Percentiles rank a stretch among this genome's conserved stretches.
Evolutionary conservation across 257 asterid species (phyloP).

Genomic region (Echites panduratus): DNA sequence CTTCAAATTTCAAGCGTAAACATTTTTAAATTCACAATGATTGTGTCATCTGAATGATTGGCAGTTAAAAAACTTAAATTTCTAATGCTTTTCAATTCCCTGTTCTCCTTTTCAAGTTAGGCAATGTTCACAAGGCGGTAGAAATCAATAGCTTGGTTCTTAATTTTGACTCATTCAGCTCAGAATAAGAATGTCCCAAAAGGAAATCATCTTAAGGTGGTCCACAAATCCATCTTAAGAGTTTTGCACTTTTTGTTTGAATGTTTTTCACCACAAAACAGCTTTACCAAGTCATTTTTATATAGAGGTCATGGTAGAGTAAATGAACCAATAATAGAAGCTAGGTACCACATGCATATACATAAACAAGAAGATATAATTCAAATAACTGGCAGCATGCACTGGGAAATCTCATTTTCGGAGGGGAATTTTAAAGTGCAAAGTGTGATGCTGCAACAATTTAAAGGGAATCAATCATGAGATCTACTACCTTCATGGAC

Average conservation of each 20-base stretch:
- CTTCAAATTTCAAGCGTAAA: not conserved
- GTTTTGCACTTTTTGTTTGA: not conserved
- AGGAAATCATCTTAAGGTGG: too few species aligned
- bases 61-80: not conserved
- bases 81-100: not conserved
- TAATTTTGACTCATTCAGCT: not conserved
- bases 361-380: not conserved
- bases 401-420: not conserved
- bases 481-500: constrained; percentile 75
- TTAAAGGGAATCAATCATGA: not conserved
- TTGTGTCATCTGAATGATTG: not conserved
- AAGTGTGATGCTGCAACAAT: not conserved
- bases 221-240: too few species aligned
- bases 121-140: not conserved
- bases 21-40: not conserved
- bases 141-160: not conserved
- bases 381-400: not conserved
- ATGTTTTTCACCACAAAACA: not conserved
- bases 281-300: not conserved
- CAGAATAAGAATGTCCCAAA: not conserved
- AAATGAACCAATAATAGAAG: not conserved
- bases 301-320: not conserved
- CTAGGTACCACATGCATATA: not conserved
- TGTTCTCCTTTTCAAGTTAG: not conserved
- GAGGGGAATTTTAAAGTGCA: not conserved